Base-by-base conservation (phyloP, 73 alveolate species). In the Paramecium sexaurelia region DNA sequence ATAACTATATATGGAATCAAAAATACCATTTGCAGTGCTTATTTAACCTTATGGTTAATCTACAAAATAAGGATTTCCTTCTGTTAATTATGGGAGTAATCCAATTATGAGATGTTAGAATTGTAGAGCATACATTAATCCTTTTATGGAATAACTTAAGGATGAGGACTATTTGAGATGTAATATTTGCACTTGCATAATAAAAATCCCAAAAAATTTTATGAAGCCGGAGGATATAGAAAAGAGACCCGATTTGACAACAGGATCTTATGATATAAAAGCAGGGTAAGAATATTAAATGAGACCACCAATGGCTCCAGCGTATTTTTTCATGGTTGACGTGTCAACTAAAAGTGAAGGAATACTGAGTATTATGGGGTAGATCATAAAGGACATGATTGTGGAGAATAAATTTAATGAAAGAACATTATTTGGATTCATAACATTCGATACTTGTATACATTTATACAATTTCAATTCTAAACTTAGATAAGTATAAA, bases 121-220 rank as follows among this genome's bases (percentile, higher is more conserved):
- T 56, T 98, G 99, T 61, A 84, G 96, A 37, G 99, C 99, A 8
- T 98, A 97, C 96, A 90, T 98, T 19, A 98, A 98, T 93, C 99
- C 99, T 3, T 97, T 94, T 87, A 90, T 97, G 67, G 96, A 94
- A 55, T 94, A 96, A 84, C 56, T 92, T 36, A 97, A 95, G 13
- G 96, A 91, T 51, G 97, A 98, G 13, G 78, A 91, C 24, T 93
- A 94, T 73, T 95, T 98, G 97, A 95, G 92, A 66, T 98, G 99
- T 89, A 96, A 97, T 94, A 27, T 97, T 19, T 98, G 99, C 43
- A 95, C 96, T 43, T 87, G 73, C 51, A 91, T 87, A 24, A 36
- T 96, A 93, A 40, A 84, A 92, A 61, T 57, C 86, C 26, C 96
- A 17, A 51, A 96, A 6, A 93, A 88, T 7, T 73, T 73, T 24